Base-by-base conservation (phyloP, 306 rosid genomes). In the Corylus americana region DNA sequence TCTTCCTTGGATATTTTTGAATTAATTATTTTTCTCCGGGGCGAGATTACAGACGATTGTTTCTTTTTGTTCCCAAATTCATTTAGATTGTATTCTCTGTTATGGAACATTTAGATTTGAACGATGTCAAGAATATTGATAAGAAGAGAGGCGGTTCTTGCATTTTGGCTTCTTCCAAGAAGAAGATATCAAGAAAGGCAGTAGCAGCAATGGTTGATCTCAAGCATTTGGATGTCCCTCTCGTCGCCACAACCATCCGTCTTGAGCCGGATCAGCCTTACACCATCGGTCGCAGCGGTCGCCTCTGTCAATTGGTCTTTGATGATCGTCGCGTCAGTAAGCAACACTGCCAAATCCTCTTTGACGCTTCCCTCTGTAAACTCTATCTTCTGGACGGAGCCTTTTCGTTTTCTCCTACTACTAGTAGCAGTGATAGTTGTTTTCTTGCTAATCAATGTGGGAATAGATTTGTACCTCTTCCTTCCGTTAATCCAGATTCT, bases 301-400 rank as follows among this genome's bases (percentile, higher is more conserved):
- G 80, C 54, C 14, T 58, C 67, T 92, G 90, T 14, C 66, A 77
- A 3, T 85, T 90, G 59, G 79, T 92, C 77, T 85, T 87, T 85
- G 73, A 55, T 22, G 87, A 92, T 76, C 91, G 88, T 72, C 89
- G 88, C 17, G 92, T 92, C 7, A 85, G 97, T 70, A 83, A 87
- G 70, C 87, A 74, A 13, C 95, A 92, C 71, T 92, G 95, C 73
- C 95, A 89, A 79, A 54, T 92, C 68, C 54, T 87, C 69, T 89
- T 84, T 44, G 93, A 91, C 61, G 82, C 79, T 73, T 81, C 86
- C 17, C 81, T 84, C 62, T 86, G 86, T 6, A 92, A 83, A 79
- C 76, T 90, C 54, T 92, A 82, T 74, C 61, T 92, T 75, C 76
- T 86, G 11, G 86, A 86, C 18, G 91, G 91, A 0, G 68, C 62